These are phyloP conservation scores for Coleophoma eucalyptorum DNA, from an alignment of 2,329 filamentous ascomycete genomes.

Conservation along the genomic window DNA sequence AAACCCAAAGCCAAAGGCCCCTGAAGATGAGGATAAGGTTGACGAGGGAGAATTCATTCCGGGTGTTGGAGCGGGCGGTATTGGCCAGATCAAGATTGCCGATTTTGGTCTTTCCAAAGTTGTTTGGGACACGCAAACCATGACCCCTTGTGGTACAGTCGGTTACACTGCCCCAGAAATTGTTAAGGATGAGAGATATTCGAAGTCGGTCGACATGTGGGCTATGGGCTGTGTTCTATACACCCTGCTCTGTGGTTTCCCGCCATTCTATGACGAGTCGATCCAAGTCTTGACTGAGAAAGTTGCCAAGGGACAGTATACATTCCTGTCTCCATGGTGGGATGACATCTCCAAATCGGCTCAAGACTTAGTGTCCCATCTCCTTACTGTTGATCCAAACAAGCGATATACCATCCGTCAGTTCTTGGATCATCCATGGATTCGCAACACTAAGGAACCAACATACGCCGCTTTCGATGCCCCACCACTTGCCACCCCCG, in stretches of 20 bases:
- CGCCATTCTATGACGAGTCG: slow-evolving; percentile 97
- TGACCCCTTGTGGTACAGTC: slow-evolving; percentile 98
- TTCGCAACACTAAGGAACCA: slow-evolving; percentile 65
- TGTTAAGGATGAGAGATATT: slow-evolving; percentile 97
- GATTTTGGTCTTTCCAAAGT: slow-evolving; percentile 98
- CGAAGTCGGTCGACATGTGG: slow-evolving; percentile 99
- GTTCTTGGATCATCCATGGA: slow-evolving; percentile 95
- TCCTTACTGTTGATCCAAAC: slow-evolving; percentile 90
- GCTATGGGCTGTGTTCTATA: slow-evolving; percentile 95
- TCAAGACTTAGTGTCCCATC: slow-evolving; percentile 88
- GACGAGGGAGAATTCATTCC: slow-evolving; percentile 92
- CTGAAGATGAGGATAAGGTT: slow-evolving; percentile 94
- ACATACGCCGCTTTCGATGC: slow-evolving; percentile 66
- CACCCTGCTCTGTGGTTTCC: slow-evolving; percentile 94
- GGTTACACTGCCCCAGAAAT: slow-evolving; percentile 98
- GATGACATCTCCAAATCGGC: slow-evolving; percentile 95
- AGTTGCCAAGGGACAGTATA: slow-evolving; percentile 94
- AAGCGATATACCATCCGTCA: slow-evolving; percentile 92
- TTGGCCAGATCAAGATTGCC: slow-evolving; percentile 94
- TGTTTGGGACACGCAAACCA: slow-evolving; percentile 96
- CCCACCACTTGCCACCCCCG: slow-evolving; percentile 67
- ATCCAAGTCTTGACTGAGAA: slow-evolving; percentile 97
- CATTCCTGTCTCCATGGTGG: slow-evolving; percentile 98
- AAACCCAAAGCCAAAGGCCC: slow-evolving; percentile 72
- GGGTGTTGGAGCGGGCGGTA: slow-evolving; percentile 81